Base-by-base conservation (phyloP, 305 asterid species). In the Fraxinus greggii region DNA sequence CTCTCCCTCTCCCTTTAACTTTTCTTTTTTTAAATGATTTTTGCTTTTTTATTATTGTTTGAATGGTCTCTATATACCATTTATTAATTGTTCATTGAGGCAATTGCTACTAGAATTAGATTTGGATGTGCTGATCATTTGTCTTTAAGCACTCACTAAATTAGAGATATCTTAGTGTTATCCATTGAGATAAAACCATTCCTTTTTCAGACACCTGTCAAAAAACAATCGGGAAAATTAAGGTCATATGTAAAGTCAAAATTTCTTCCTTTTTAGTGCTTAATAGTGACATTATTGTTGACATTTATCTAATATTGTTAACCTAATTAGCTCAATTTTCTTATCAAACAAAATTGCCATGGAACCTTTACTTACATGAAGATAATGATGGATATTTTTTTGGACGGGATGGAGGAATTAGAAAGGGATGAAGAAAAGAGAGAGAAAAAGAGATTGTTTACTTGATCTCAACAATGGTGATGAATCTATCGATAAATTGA, bases 401-500 rank as follows among this genome's bases (percentile, higher is more conserved):
- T 35, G 8, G 74, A 79, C 4, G 19, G 80, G 80, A 36, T 9
- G 40, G 77, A 63, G 65, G 72, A 77, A 72, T 54, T 54, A 54
- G 24, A 54, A 54, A 54, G 63, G 32, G 48, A 21, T 4, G 26
- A 54, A n/a, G 7, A 3, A 35, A 3, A 26, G 38, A 73, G 24
- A 35, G 36, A 72, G 23, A 36, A 40, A 78, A 78, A 79, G 70
- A 77, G 77, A 32, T 59, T 21, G 21, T 65, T 40, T 24, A 54
- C 8, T 48, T 63, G 13, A 10, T 31, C 61, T 73, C 23, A 17
- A 79, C 17, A 21, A 24, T 5, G 51, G 61, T 42, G 80, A 40
- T 45, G 42, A 61, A 79, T 75, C 54, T 24, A 15, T 77, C 51
- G 23, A 36, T 78, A 42, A 72, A 51, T 56, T 79, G 77, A 59